Evolutionary conservation across 2,329 filamentous ascomycete species (phyloP), one percentile per base, ranked within the genome.

Genomic region (Stenocarpella maydis): DNA sequence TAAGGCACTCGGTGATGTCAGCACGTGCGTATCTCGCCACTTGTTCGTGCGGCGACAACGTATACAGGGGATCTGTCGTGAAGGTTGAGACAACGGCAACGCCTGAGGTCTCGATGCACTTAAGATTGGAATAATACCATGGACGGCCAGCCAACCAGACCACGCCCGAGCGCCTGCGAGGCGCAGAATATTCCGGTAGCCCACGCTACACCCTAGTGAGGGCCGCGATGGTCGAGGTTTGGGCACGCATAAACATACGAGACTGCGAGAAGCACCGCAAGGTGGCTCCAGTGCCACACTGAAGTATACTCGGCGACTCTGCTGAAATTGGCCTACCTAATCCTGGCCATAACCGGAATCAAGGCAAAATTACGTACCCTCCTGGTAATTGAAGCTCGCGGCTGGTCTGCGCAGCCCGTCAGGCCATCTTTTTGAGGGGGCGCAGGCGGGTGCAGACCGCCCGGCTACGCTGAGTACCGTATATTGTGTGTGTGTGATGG

Each of bases 401-500:
- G 41, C 6, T 24, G 19, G 55, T 21, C 26, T 7, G 26, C n/a
- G 12, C 26, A 43, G 3, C 7, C 3, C 41, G 15, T 47, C 55
- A 24, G 1, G 41, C 41, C 55, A 61, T 61, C 41, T 47, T 47
- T 31, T n/a, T 19, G 24, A 15, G 17, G 24, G 41, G 12, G 19
- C n/a, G 41, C 58, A 26, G 41, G 47, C 55, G 58, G 58, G 43
- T 61, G 41, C 55, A 61, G 41, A 17, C 26, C 21, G 43, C 28
- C 58, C 58, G 58, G 58, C 58, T 45, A 26, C 41, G n/a, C 15
- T 63, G 26, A 49, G 28, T 49, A 43, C 37, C 58, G 26, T 47
- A 34, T 49, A 9, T 47, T 7, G 41, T 49, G 41, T 49, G 41
- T 49, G 55, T 61, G 55, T 47, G 24, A 63, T 63, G n/a, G 5